phyloP scores from a whole-genome alignment of 345 rosid genomes.

The Aquilaria yunnanensis region DNA sequence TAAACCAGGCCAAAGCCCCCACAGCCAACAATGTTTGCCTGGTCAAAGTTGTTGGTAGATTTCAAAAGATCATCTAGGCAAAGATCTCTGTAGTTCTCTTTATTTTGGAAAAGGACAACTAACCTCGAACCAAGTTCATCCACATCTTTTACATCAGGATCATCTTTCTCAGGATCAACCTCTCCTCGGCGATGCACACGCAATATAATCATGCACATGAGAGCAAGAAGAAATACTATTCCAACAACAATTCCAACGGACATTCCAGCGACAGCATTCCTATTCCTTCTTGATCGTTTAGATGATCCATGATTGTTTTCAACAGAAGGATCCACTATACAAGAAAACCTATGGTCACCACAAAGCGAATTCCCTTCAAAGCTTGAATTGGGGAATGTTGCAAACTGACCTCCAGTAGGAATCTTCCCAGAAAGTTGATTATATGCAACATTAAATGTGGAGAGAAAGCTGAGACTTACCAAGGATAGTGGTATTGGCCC shows the following conservation, averaged over 20 bases:
- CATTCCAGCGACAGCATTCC: conserved; percentile 42
- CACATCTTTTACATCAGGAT: conserved; percentile 31
- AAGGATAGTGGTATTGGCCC: conserved; percentile 38
- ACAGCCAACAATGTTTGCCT: conserved; percentile 78
- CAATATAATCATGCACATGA: conserved; percentile 39
- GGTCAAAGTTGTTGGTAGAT: conserved; percentile 70
- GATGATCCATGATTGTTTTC: conserved; percentile 8
- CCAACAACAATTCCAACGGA: conserved; percentile 54
- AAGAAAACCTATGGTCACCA: conserved; percentile 51
- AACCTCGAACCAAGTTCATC: conserved; percentile 48
- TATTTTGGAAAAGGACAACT: conserved; percentile 58
- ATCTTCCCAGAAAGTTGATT: conserved; percentile 52
- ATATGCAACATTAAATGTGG: conserved; percentile 49
- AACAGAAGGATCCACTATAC: conserved; percentile 15
- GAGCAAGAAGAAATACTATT: conserved; percentile 17
- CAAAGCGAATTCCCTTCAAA: conserved; percentile 73
- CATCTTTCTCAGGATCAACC: conserved; percentile 69
- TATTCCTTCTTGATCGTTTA: conserved; percentile 25
- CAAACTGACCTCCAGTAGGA: conserved; percentile 65
- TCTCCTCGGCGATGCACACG: conserved; percentile 49
- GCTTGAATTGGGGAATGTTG: conserved; percentile 72
- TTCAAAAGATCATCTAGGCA: conserved; percentile 54
- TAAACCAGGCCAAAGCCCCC: conserved; percentile 92
- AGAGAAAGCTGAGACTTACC: conserved; percentile 39
- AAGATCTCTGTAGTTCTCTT: conserved; percentile 41